Conservation (phyloP, 176 grass and related monocot genomes). For the Musa itinerans region DNA sequence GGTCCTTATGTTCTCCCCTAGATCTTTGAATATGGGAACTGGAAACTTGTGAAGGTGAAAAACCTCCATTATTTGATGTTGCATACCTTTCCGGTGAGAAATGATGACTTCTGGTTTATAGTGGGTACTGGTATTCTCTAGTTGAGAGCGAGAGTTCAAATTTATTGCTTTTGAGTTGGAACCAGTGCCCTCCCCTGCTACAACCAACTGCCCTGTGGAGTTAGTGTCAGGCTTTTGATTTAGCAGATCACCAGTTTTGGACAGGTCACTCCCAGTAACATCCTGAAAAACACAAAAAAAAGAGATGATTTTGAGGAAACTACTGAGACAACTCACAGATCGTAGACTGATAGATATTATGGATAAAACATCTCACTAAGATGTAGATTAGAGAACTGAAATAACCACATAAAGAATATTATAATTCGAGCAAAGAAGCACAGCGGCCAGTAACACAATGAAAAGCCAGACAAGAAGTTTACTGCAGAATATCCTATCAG, state of each 20-base stretch:
- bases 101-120: not conserved
- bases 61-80: not conserved
- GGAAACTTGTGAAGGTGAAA: no score
- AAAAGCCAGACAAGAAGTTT: no score
- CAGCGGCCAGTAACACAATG: no score
- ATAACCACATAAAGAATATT: no score
- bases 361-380: no score
- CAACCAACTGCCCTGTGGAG: not conserved
- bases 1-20: no score
- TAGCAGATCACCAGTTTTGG: not conserved
- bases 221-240: not conserved
- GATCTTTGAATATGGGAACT: no score
- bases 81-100: not conserved
- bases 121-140: not conserved
- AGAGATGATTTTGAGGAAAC: not conserved
- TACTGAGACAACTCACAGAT: no score
- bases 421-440: no score
- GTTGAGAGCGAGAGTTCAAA: not conserved
- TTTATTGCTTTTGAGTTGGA: not conserved
- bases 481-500: no score
- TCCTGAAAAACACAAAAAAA: not conserved
- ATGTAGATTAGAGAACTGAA: no score
- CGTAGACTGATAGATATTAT: no score
- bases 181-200: not conserved
- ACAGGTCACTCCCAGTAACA: not conserved